Base-by-base conservation (phyloP, 2,329 filamentous ascomycete species). In the Pseudogymnoascus sp. region DNA sequence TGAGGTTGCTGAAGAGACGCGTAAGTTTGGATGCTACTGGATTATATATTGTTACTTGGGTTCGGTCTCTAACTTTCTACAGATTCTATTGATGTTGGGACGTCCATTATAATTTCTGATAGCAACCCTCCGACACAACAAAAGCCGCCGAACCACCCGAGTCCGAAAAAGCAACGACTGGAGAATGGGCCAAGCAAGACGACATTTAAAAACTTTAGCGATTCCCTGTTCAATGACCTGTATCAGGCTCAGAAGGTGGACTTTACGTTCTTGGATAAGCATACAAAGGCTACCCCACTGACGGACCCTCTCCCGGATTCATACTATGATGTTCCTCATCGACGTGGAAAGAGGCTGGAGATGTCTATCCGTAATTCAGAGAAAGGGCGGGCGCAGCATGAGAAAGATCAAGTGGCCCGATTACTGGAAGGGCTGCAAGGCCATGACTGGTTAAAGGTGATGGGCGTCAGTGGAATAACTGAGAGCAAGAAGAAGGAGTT, bases 381-480 rank as follows among this genome's bases (percentile, higher is more conserved):
- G 70, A 86, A 83, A 70, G 84, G 83, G 11, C 81, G 84, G 9
- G 85, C 85, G 15, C 84, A 88, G 68, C 85, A 88, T 77, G 85
- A 88, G 68, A 85, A 82, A 68, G 84, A 87, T 65, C 84, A 87
- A 68, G 83, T 88, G 42, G 81, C 85, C 62, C 80, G 85, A 35
- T 75, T 88, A 15, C 81, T 97, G 6, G 91, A 95, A 62, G 91
- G 91, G 17, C 82, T 99, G 1, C 89, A 91, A 73, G 90, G 93
- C 2, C 91, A 90, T 64, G 95, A 97, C 75, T 99, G 95, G 95
- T 80, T 97, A 63, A 88, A 90, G 65, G 84, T 93, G 3, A 92
- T 99, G 86, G 95, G 93, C 26, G 88, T 97, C 35, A 93, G 87
- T 67, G 91, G 84, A 19, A 78, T 71, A 38, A 96, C 91, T 0